phyloP scores from a whole-genome alignment of 169 alveolate genomes.

The Plasmodium knowlesi region DNA sequence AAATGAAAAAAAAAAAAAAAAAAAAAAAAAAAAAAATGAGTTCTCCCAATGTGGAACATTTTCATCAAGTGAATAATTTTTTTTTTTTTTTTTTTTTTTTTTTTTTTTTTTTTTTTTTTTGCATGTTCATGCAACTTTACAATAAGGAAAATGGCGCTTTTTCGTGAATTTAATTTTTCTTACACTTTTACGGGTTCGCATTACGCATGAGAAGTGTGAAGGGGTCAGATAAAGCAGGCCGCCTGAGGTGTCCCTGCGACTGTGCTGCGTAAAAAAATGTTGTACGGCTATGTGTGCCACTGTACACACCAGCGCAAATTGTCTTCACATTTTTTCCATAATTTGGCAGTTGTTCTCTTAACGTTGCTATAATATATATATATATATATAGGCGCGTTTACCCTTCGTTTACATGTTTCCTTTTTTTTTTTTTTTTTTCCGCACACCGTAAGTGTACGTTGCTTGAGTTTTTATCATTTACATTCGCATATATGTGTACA shows the following conservation, averaged over 20 bases:
- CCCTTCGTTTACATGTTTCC: not conserved
- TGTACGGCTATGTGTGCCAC: not conserved
- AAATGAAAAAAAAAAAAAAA: not conserved
- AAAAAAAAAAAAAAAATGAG: not conserved
- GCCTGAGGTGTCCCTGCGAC: not conserved
- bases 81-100: slow-evolving; percentile 1
- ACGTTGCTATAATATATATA: not conserved
- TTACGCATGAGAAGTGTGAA: not conserved
- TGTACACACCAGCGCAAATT: not conserved
- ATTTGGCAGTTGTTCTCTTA: not conserved
- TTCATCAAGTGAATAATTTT: not conserved
- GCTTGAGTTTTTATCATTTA: not conserved
- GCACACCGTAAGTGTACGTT: not conserved
- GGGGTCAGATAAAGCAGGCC: not conserved
- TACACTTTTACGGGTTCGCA: not conserved
- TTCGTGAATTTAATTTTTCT: not conserved
- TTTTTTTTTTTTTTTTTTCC: not conserved
- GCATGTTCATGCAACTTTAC: not conserved
- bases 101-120: not conserved
- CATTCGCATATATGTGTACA: not conserved
- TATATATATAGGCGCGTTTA: not conserved
- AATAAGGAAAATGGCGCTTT: not conserved
- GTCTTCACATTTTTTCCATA: not conserved
- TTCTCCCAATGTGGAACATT: not conserved
- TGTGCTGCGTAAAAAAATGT: not conserved